phyloP scores from a whole-genome alignment of 192 early-diverging fungal species.

The Podila horticola region DNA sequence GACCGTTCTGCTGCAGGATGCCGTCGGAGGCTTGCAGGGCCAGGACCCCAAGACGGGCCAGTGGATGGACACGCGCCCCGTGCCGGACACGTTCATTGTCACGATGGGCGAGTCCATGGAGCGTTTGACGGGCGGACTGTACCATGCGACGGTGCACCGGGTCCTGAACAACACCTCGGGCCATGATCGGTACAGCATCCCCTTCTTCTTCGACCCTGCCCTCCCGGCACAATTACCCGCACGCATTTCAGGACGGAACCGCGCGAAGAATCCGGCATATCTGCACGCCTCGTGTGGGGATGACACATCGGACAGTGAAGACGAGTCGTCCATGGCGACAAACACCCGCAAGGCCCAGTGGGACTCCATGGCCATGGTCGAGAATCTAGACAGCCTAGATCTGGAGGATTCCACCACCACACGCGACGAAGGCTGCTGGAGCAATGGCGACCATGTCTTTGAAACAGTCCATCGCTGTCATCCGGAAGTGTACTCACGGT shows the following conservation, averaged over 20 bases:
- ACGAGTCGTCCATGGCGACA: no score
- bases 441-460: slow-evolving; percentile 43
- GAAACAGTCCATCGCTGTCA: slow-evolving; percentile 50
- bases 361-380: neutral
- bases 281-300: no score
- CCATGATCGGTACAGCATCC: slow-evolving; percentile 63
- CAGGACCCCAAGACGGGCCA: slow-evolving; percentile 63
- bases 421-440: slow-evolving; percentile 6
- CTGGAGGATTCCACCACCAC: neutral
- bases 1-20: slow-evolving; percentile 66
- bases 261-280: no score
- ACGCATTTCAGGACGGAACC: no score
- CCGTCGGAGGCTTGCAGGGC: slow-evolving; percentile 70
- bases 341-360: no score
- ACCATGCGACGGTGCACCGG: slow-evolving; percentile 67
- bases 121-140: slow-evolving; percentile 57
- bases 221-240: neutral
- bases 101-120: slow-evolving; percentile 75
- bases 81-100: slow-evolving; percentile 69
- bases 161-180: slow-evolving; percentile 62
- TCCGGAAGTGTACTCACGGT: slow-evolving; percentile 43
- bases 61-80: slow-evolving; percentile 70
- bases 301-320: no score
- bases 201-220: slow-evolving; percentile 61
- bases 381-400: neutral